A percentile compares a stretch with the other conserved stretches of the same genome.
Evolutionary conservation across 768 basidiomycete species (phyloP).

Genomic region (Hortiboletus flavorubellus): DNA sequence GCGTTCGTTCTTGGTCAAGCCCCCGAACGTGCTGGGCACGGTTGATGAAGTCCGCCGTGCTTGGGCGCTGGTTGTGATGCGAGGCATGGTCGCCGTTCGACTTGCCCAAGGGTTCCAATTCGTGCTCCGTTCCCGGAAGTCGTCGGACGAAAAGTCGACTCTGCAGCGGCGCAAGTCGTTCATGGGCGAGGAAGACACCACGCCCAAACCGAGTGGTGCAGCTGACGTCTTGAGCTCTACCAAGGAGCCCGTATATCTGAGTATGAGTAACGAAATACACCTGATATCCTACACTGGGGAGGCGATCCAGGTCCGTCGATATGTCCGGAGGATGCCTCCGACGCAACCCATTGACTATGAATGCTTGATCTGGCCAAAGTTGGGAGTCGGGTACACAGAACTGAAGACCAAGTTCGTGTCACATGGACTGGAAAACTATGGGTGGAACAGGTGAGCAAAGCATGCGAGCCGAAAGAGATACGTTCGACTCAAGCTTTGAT

Average conservation of each 20-base stretch:
- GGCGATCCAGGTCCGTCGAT: conserved; percentile 82
- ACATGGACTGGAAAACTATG: conserved; percentile 78
- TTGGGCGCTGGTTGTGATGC: conserved; percentile 82
- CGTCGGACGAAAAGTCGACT: conserved; percentile 32
- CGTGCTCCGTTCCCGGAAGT: conserved; percentile 51
- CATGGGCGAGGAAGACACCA: conserved; percentile 49
- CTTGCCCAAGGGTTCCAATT: conserved; percentile 96
- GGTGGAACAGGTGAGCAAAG: conserved; percentile 72
- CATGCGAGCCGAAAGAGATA: neutral
- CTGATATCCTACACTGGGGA: conserved; percentile 89
- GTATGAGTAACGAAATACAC: conserved; percentile 95
- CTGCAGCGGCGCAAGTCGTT: conserved; percentile 56
- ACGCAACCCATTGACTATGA: conserved; percentile 71
- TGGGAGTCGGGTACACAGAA: conserved; percentile 84
- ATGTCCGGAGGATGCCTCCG: conserved; percentile 69
- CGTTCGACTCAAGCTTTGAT: neutral
- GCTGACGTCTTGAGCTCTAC: conserved; percentile 61
- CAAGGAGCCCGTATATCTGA: conserved; percentile 78
- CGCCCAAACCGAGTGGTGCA: conserved; percentile 57
- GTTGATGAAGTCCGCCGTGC: conserved; percentile 59
- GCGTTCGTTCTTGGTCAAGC: conserved; percentile 81
- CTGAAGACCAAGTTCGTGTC: conserved; percentile 69
- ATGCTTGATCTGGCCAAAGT: conserved; percentile 92
- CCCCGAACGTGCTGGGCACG: conserved; percentile 45
- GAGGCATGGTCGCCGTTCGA: conserved; percentile 90